Base-by-base conservation (phyloP, 1,139 yeast species). In the Williopsis jadinii region DNA sequence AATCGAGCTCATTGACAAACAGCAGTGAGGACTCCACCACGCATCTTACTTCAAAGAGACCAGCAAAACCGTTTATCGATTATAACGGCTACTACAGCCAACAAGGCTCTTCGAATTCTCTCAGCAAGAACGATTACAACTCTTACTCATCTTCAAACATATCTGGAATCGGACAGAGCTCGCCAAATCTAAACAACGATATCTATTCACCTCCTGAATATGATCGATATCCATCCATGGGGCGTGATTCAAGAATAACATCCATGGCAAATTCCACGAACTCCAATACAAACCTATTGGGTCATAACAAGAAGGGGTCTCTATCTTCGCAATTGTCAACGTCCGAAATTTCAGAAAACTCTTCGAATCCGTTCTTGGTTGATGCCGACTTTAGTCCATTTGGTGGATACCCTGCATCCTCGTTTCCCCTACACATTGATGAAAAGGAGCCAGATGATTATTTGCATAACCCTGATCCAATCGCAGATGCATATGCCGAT, bases 361-460 rank as follows among this genome's bases (percentile, higher is more conserved):
- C 68, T 9, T 62, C 70, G 13, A 64, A 62, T 41, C 67, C 63
- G 14, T 61, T 61, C 46, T 47, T 62, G 37, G 60, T 56, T 29
- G 70, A 65, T 55, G 68, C 73, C 8, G 79, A 73, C 50, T 73
- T 80, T 52, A 79, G 88, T 40, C 97, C 97, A 2, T 88, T 88
- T 67, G 97, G 97, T 41, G 97, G 96, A 10, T 88, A 85, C 60
- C 96, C 97, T 2, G 92, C 95, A 5, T 71, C 85, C 6, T 77
- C 87, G 2, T 88, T 88, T 66, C 96, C 96, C 0, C 66, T 88
- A 41, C 80, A 77, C 52, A 77, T 88, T 49, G 95, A 87, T 45
- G 97, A 88, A 55, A 84, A 84, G 62, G 97, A 88, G 62, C 83
- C 86, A 3, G 97, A 88, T 64, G 97, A 88, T 60, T 87, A 85